Evolutionary conservation across 352 stramenopile genomes (phyloP).

Genomic region (Pythium scleroteichum): DNA sequence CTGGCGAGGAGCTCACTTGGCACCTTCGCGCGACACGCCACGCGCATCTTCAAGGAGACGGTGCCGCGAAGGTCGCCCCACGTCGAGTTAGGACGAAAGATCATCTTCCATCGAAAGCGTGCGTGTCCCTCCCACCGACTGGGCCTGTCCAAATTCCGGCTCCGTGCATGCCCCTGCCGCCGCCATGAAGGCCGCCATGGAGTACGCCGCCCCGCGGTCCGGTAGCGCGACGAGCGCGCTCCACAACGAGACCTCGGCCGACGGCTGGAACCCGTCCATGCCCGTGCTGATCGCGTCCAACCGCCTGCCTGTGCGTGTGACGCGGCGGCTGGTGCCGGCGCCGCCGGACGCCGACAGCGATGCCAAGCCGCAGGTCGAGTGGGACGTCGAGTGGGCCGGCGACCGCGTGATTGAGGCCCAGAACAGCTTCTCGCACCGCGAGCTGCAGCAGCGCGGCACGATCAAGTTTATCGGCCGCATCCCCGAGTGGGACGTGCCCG

Average conservation of each 20-base stretch:
- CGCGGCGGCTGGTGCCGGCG: constrained; percentile 11
- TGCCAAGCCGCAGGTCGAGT: constrained; percentile 25
- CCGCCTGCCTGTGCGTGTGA: constrained; percentile 56
- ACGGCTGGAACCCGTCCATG: constrained; percentile 54
- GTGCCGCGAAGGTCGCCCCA: constrained; percentile 25
- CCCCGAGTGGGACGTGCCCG: constrained; percentile 48
- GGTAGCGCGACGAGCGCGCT: constrained; percentile 2
- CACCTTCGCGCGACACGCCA: constrained; percentile 16
- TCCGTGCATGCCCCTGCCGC: neutral
- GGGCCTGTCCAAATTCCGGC: neutral
- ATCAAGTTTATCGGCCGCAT: constrained; percentile 78
- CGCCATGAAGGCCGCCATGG: constrained; percentile 23
- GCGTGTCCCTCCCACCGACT: constrained; percentile 19
- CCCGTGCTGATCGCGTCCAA: constrained; percentile 78
- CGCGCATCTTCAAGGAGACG: too few relatives aligned
- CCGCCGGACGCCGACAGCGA: neutral
- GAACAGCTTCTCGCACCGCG: constrained; percentile 73
- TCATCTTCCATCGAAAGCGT: neutral
- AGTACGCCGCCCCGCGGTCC: constrained; percentile 11
- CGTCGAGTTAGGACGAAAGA: constrained; percentile 7
- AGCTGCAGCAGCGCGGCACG: constrained; percentile 61
- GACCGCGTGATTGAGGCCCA: constrained; percentile 76
- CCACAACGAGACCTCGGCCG: constrained; percentile 13
- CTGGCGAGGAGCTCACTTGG: neutral
- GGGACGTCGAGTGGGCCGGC: constrained; percentile 66